Conservation (phyloP, 768 basidiomycete genomes). For the Lactifluus piperatus region DNA sequence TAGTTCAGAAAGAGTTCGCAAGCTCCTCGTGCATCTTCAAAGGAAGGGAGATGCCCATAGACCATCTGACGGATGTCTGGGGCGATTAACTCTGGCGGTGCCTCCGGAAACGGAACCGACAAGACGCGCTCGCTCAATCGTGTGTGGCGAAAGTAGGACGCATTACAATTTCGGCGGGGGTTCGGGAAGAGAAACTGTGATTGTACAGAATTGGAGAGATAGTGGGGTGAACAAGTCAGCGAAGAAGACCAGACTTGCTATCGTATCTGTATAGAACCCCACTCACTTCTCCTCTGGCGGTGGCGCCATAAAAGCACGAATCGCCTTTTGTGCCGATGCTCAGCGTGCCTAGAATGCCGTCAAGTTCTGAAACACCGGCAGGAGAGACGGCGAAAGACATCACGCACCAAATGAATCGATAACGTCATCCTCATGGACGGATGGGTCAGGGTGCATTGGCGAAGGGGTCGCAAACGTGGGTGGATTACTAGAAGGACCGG, state of each 20-base stretch:
- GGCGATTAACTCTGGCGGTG: conserved; percentile 11
- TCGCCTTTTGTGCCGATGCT: conserved; percentile 47
- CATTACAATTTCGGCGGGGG: background rate
- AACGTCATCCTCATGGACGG: conserved; percentile 28
- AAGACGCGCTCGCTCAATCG: conserved; percentile 17
- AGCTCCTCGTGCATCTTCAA: conserved; percentile 49
- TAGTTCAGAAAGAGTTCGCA: conserved; percentile 60
- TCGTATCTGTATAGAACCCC: background rate
- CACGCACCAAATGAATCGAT: conserved; percentile 42
- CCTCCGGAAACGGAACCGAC: conserved; percentile 18
- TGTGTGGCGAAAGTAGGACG: conserved; percentile 12
- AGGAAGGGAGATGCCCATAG: conserved; percentile 42
- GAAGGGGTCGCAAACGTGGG: background rate
- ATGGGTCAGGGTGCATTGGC: background rate
- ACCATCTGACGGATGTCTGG: conserved; percentile 34
- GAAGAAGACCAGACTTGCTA: conserved; percentile 27
- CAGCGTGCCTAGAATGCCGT: conserved; percentile 40
- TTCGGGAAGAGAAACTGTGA: conserved; percentile 3
- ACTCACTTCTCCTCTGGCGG: conserved; percentile 59
- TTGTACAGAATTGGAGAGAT: background rate
- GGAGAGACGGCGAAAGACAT: background rate
- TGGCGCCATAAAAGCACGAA: conserved; percentile 51
- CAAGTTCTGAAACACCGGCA: background rate
- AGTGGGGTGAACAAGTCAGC: background rate
- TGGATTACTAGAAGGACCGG: background rate